Base-by-base conservation (phyloP, 202 grass and related monocot species). In the Cymbopogon flexuosus region DNA sequence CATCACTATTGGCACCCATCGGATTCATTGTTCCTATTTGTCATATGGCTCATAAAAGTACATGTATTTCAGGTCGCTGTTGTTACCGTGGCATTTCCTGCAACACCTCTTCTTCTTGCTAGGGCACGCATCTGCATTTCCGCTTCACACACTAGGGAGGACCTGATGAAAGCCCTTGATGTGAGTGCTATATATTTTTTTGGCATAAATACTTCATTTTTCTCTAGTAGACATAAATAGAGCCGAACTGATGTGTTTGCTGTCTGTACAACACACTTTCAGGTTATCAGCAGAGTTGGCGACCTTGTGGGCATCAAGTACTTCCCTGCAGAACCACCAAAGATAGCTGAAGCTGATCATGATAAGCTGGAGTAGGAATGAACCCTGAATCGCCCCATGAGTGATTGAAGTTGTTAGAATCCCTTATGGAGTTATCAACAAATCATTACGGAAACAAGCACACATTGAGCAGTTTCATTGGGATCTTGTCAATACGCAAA, bases 81-180 rank as follows among this genome's bases (percentile, higher is more conserved):
- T 68, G 90, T 91, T 60, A 89, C 84, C 2, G 90, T 93, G 75
- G 90, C 90, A 76, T 97, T 97, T 82, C 93, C 93, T n/a, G 90
- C 90, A 1, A 93, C 93, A 73, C 88, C 93, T 66, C 86, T 97
- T 47, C 90, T 97, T 33, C 87, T 93, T 71, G 88, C 93, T 56
- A 91, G 93, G 76, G 88, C 86, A 29, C 90, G 88, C 5, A 89
- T 97, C 73, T 97, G 93, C 76, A 97, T 97, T 84, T 97, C 90
- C 42, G 93, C 93, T 87, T 91, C 90, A n/a, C 93, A 97, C 70
- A 86, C 76, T n/a, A 85, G 86, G 78, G 90, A 93, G 36, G 93
- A 97, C 72, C 79, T 97, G 40, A 77, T 89, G 30, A 89, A 89
- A 72, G 90, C 87, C 8, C 82, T 97, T 40, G 84, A 97, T 66